These are phyloP conservation scores for Paramecium sonneborni DNA, from an alignment of 73 alveolate species.

Conservation along the genomic window DNA sequence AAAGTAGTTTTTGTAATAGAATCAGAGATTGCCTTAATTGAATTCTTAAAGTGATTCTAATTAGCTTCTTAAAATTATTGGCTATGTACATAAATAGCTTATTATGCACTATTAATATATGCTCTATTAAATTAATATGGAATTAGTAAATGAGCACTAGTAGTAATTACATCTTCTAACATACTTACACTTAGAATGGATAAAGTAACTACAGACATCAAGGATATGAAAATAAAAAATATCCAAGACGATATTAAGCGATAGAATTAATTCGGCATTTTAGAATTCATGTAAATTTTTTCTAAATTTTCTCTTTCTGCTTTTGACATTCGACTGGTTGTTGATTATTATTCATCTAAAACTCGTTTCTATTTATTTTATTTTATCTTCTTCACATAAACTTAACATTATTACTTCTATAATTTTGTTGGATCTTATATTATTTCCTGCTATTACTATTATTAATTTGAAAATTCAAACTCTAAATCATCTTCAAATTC, in stretches of 20 bases:
- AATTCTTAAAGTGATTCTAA: neutral
- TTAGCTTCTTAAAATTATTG: neutral
- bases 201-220: neutral
- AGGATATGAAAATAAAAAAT: neutral
- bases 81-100: neutral
- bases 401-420: neutral
- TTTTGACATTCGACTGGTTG: slow-evolving; percentile 6
- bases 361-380: neutral
- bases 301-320: slow-evolving; percentile 40
- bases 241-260: neutral
- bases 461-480: neutral
- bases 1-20: neutral
- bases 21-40: neutral
- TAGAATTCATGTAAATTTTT: neutral
- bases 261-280: neutral
- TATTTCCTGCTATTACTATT: neutral
- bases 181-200: neutral
- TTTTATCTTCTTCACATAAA: neutral
- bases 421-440: neutral
- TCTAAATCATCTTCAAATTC: neutral
- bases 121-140: slow-evolving; percentile 9
- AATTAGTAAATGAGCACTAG: neutral
- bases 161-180: neutral
- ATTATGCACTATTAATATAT: neutral
- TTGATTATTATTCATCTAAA: slow-evolving; percentile 21